Evolutionary conservation across 179 eudicot genomes (phyloP).

Genomic region (Beta lomatogona): DNA sequence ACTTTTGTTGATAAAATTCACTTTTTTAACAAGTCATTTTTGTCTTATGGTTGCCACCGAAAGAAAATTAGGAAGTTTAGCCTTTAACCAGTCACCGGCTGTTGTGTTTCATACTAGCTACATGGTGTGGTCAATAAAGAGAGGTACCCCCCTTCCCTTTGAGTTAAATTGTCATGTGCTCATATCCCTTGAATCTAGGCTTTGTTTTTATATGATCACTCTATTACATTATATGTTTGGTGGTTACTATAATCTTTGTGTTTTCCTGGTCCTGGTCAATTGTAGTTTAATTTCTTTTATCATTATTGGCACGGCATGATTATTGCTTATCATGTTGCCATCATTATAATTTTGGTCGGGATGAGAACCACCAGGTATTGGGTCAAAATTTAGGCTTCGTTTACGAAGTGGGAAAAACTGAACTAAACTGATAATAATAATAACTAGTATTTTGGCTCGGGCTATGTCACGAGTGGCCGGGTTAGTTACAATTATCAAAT

Average conservation of each 20-base stretch:
- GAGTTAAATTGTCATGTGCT: slow-evolving; percentile 1
- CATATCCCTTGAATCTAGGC: slow-evolving; percentile 23
- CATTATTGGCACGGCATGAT: not conserved
- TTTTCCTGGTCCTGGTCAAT: not conserved
- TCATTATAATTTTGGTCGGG: not conserved
- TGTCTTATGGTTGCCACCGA: not conserved
- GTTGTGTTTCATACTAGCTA: not conserved
- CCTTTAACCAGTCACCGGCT: slow-evolving; percentile 3
- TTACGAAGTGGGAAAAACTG: too few species aligned
- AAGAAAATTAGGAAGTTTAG: not conserved
- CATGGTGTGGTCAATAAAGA: slow-evolving; percentile 2
- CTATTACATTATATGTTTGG: not conserved
- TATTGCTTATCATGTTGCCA: slow-evolving; percentile 16
- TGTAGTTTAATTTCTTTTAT: not conserved
- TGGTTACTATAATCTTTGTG: not conserved
- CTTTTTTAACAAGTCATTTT: too few species aligned
- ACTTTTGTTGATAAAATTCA: too few species aligned
- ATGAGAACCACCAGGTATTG: too few species aligned
- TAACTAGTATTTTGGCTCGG: too few species aligned
- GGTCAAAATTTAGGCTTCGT: too few species aligned
- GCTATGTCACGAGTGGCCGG: too few species aligned
- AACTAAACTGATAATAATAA: too few species aligned
- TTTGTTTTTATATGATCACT: not conserved
- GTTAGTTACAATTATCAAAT: too few species aligned
- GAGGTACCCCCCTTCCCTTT: not conserved